Conservation (phyloP, 345 rosid genomes). For the Citrus inodora region DNA sequence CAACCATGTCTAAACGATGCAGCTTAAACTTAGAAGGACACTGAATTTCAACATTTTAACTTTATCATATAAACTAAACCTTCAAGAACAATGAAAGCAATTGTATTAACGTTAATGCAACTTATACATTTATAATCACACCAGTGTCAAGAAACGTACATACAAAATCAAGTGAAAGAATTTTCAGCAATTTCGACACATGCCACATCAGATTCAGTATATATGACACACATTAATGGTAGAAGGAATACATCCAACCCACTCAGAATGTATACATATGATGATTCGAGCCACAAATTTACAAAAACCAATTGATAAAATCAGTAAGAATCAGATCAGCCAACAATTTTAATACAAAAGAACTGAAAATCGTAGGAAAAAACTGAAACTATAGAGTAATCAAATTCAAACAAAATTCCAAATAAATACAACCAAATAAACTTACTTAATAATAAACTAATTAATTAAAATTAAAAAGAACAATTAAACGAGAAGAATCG, state of each 20-base stretch:
- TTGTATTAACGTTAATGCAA: background rate
- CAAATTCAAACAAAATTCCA: background rate
- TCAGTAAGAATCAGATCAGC: background rate
- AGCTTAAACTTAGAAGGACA: background rate
- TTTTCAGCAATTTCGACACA: background rate
- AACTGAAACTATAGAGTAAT: background rate
- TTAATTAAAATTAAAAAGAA: background rate
- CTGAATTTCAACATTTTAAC: background rate
- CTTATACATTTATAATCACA: background rate
- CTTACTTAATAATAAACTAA: too few species aligned
- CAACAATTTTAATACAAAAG: background rate
- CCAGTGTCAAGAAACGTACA: background rate
- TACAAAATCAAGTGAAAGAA: background rate
- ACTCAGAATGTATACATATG: background rate
- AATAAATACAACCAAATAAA: background rate
- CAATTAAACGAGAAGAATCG: background rate
- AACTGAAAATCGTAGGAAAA: background rate
- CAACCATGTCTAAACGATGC: background rate
- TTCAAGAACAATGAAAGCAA: background rate
- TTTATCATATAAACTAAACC: background rate
- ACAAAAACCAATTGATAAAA: background rate
- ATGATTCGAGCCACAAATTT: background rate
- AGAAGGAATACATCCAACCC: background rate
- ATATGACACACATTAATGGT: background rate
- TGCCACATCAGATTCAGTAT: background rate